phyloP scores from a whole-genome alignment of 768 basidiomycete genomes.

The Suillus discolor region DNA sequence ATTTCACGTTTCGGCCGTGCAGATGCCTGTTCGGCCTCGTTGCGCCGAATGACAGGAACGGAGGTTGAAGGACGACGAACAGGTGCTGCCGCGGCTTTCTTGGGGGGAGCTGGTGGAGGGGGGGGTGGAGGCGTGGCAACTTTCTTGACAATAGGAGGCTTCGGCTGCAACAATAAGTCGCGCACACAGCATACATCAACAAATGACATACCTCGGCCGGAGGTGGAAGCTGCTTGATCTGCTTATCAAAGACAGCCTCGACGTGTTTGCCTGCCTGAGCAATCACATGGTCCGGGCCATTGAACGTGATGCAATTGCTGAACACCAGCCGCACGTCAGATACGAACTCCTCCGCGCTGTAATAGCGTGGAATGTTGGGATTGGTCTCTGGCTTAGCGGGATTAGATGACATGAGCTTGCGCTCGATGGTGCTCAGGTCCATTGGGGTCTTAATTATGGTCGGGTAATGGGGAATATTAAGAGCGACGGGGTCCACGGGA shows the following conservation, averaged over 20 bases:
- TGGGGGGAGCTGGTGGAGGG: constrained; percentile 29
- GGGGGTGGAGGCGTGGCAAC: constrained; percentile 40
- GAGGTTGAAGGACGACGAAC: constrained; percentile 78
- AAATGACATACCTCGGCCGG: constrained; percentile 66
- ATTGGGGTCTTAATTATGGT: constrained; percentile 88
- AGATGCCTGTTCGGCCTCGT: constrained; percentile 53
- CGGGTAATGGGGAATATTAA: constrained; percentile 87
- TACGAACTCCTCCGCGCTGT: constrained; percentile 76
- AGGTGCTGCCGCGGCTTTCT: constrained; percentile 41
- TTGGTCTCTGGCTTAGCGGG: constrained; percentile 75
- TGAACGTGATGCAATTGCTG: constrained; percentile 87
- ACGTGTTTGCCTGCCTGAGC: constrained; percentile 79
- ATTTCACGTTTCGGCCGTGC: constrained; percentile 97
- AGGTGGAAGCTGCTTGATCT: constrained; percentile 80
- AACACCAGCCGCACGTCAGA: constrained; percentile 87
- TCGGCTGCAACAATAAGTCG: constrained; percentile 33
- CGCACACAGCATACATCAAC: constrained; percentile 17
- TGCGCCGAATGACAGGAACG: constrained; percentile 81
- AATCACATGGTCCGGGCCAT: constrained; percentile 87
- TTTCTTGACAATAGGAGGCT: constrained; percentile 50
- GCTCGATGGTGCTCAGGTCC: constrained; percentile 93
- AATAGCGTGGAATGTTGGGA: constrained; percentile 73
- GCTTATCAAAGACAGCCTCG: constrained; percentile 86
- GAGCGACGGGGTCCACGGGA: constrained; percentile 86
- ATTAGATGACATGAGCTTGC: constrained; percentile 81